Percentiles rank a stretch among this genome's conserved stretches.
Conservation (phyloP, 2,329 filamentous ascomycete species). For the Trichophyton equinum region DNA sequence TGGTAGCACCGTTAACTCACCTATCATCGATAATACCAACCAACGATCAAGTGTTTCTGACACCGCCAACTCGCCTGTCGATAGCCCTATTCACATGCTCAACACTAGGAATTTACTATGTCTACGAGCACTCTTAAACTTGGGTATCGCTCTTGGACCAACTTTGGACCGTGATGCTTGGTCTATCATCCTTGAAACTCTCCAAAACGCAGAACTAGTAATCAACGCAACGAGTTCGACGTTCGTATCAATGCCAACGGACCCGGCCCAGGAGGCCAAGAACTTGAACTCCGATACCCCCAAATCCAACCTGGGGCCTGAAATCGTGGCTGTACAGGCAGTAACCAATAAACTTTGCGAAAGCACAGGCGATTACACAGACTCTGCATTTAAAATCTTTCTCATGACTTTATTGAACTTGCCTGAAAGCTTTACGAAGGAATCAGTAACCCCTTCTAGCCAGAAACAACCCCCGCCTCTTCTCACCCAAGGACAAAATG, state of each 20-base stretch:
- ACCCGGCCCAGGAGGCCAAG: slow-evolving; percentile 20
- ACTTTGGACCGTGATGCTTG: slow-evolving; percentile 67
- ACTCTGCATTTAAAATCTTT: slow-evolving; percentile 65
- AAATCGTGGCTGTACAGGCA: slow-evolving; percentile 78
- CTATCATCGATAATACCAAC: slow-evolving; percentile 8
- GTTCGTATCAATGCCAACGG: slow-evolving; percentile 18
- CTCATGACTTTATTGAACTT: slow-evolving; percentile 63
- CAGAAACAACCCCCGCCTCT: slow-evolving; percentile 31
- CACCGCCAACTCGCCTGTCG: slow-evolving; percentile 24
- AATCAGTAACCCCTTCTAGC: slow-evolving; percentile 35
- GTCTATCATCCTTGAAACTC: slow-evolving; percentile 79
- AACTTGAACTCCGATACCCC: slow-evolving; percentile 33
- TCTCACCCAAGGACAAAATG: slow-evolving; percentile 16
- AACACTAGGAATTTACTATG: slow-evolving; percentile 86
- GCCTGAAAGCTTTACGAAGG: slow-evolving; percentile 36
- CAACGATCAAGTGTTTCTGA: slow-evolving; percentile 20
- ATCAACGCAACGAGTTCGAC: slow-evolving; percentile 38
- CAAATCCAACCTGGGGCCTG: slow-evolving; percentile 56
- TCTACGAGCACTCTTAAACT: slow-evolving; percentile 77
- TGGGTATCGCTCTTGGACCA: slow-evolving; percentile 86
- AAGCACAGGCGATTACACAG: slow-evolving; percentile 82
- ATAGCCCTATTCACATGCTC: slow-evolving; percentile 41
- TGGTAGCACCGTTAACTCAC: slow-evolving; percentile 19
- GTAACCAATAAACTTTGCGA: slow-evolving; percentile 79
- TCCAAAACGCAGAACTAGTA: slow-evolving; percentile 86